Base-by-base conservation (phyloP, 2,329 filamentous ascomycete species). In the Leptoxyphium fumago region DNA sequence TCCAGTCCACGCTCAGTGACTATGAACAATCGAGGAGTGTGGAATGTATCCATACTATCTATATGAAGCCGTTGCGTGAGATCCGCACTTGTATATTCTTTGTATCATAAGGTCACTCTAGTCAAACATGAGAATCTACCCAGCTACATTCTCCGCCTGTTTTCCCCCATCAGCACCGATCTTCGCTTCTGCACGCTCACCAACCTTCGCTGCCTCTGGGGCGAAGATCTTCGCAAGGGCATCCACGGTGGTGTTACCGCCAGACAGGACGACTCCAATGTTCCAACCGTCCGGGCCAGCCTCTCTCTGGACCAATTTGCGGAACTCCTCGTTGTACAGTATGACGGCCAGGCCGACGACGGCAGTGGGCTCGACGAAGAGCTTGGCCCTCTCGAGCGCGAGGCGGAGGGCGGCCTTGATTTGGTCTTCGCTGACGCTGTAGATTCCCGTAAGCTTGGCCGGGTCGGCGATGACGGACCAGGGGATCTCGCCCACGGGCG, bases 311-410 rank as follows among this genome's bases (percentile, higher is more conserved):
- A 88, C 82, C 62, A 81, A 62, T 10, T 57, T 60, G 46, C 85
- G 68, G 49, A 95, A 95, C 3, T 87, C 84, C 63, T 93, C 84
- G 60, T 94, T 82, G 51, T 77, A 95, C 52, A 96, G 65, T 43
- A 79, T 80, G 7, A 84, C 83, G 0, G 89, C 91, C 47, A 96
- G 62, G 1, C 78, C 77, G n/a, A 95, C 88, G 2, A 80, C 86
- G 0, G 83, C 77, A 62, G 82, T 88, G 17, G 89, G 89, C 70
- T 96, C 89, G 10, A 95, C 78, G 17, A 95, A 78, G 40, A 94
- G 67, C 75, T 96, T 95, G 72, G 91, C 78, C 46, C 88, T 69
- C 73, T 96, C 89, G 49, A 88, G 67, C 29, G 94, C 81, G 48
- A 96, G 63, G 48, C 74, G 67, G 74, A 94, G 73, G 10, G 88